These are phyloP conservation scores for Solanum virginianum DNA, from an alignment of 257 asterid genomes.

Conservation along the genomic window DNA sequence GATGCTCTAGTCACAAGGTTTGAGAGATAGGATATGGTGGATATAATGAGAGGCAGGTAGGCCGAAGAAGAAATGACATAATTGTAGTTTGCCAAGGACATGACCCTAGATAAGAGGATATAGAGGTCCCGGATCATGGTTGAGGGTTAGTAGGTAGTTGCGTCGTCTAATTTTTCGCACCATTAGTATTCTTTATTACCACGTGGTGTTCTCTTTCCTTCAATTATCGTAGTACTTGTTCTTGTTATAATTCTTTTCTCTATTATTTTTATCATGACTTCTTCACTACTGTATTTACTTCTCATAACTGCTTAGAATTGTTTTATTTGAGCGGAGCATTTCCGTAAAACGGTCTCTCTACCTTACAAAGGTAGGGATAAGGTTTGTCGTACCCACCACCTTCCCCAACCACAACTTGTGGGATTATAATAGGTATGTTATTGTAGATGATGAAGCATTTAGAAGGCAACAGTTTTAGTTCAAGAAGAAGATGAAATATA, in stretches of 20 bases:
- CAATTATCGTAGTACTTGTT: not conserved
- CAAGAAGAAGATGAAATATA: not conserved
- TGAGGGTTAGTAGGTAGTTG: not conserved
- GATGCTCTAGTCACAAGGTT: not conserved
- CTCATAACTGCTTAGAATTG: not conserved
- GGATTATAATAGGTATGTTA: not conserved
- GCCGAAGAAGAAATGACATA: not conserved
- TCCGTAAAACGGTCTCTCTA: not conserved
- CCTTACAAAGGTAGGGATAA: not conserved
- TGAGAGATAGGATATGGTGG: not conserved
- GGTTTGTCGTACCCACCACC: not conserved
- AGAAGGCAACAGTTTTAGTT: not conserved
- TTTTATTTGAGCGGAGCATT: not conserved
- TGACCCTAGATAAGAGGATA: not conserved
- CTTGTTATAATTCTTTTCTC: not conserved
- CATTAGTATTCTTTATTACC: not conserved
- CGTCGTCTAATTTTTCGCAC: not conserved
- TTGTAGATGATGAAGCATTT: not conserved
- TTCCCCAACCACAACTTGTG: not conserved
- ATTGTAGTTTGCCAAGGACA: not conserved
- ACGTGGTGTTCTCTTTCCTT: not conserved
- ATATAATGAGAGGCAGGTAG: not conserved
- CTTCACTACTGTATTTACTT: not conserved
- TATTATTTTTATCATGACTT: not conserved
- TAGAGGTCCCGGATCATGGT: not conserved